Evolutionary conservation across 208 protist species (phyloP).

Genomic region (Wallacemonas sp.): DNA sequence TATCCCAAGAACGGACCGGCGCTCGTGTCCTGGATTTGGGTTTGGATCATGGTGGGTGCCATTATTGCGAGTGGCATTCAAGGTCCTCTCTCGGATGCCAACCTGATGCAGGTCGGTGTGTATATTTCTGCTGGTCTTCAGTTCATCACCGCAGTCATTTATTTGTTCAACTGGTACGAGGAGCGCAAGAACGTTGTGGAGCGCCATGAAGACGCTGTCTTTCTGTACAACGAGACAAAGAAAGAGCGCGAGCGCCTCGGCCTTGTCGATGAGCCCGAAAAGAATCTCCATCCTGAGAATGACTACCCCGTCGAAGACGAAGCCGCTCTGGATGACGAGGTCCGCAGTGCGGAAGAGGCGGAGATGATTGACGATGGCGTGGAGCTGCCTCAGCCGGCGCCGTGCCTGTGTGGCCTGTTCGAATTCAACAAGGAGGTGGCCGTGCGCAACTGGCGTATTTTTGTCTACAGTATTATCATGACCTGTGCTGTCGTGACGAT

Average conservation of each 20-base stretch:
- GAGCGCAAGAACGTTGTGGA: constrained; percentile 63
- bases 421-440: constrained; percentile 67
- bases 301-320: background rate
- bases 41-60: constrained; percentile 47
- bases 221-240: constrained; percentile 27
- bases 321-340: background rate
- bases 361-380: constrained; percentile 23
- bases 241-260: constrained; percentile 28
- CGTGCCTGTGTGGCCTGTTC: constrained; percentile 44
- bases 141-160: constrained; percentile 49
- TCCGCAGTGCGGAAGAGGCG: constrained; percentile 8
- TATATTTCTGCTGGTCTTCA: constrained; percentile 61
- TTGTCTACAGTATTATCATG: constrained; percentile 56
- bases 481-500: constrained; percentile 40
- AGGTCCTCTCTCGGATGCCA: constrained; percentile 57
- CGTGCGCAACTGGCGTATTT: constrained; percentile 45
- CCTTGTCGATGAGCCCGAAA: constrained; percentile 1
- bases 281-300: constrained; percentile 15
- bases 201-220: constrained; percentile 37
- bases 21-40: constrained; percentile 72
- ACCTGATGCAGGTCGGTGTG: constrained; percentile 42
- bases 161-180: constrained; percentile 65
- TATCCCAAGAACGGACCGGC: constrained; percentile 41
- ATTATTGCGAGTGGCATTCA: constrained; percentile 44
- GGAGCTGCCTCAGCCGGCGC: constrained; percentile 15